Evolutionary conservation across 441 rosid species (phyloP).

Genomic region (Pelargonium citronellum): DNA sequence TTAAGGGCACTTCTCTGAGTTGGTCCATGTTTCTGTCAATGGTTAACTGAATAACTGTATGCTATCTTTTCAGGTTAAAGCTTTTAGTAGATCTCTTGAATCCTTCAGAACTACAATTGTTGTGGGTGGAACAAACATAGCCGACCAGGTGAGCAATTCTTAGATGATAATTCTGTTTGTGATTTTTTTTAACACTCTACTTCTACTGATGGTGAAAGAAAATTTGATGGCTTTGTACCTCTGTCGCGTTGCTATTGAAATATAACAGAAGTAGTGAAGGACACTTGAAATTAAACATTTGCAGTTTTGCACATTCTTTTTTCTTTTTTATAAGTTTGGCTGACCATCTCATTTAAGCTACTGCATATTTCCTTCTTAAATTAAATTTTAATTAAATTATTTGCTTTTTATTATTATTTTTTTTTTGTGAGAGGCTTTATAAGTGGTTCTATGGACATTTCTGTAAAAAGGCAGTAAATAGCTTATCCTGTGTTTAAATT

Average conservation of each 20-base stretch:
- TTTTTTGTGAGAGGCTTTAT: no score
- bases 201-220: not conserved
- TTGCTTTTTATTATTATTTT: no score
- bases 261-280: not conserved
- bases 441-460: no score
- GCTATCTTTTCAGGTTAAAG: conserved; percentile 27
- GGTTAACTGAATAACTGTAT: not conserved
- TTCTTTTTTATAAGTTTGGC: no score
- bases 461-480: no score
- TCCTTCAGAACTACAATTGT: conserved; percentile 35
- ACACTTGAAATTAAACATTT: no score
- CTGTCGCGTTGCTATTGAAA: conserved; percentile 7
- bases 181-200: not conserved
- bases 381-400: no score
- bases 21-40: not conserved
- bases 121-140: conserved; percentile 36
- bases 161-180: not conserved
- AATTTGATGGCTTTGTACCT: not conserved
- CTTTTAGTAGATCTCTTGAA: conserved; percentile 35
- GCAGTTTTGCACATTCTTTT: no score
- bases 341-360: no score
- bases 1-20: not conserved
- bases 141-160: conserved; percentile 29
- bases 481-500: no score
- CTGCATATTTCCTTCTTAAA: no score